phyloP scores from a whole-genome alignment of 2,329 filamentous ascomycete species.

The Phialophora tarda region DNA sequence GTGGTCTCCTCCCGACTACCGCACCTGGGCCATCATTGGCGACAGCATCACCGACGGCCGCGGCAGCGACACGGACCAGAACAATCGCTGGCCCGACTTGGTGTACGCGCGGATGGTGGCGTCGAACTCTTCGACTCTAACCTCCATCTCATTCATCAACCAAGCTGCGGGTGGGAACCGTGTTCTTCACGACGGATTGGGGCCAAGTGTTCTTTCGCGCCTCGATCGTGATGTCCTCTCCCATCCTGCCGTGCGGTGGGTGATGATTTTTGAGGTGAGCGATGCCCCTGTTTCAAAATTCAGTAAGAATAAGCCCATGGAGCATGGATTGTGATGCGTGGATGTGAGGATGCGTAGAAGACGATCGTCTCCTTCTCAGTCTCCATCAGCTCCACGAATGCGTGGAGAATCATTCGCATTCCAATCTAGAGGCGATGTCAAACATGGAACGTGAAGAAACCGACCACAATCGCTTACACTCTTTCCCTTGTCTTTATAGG shows the following conservation, averaged over 20 bases:
- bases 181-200: constrained; percentile 65
- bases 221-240: constrained; percentile 69
- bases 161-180: constrained; percentile 73
- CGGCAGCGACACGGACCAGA: constrained; percentile 63
- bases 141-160: constrained; percentile 64
- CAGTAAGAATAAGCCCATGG: not conserved
- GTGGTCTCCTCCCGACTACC: constrained; percentile 52
- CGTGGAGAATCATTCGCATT: no score
- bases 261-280: constrained; percentile 64
- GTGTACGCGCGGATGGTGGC: constrained; percentile 60
- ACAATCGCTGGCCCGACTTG: constrained; percentile 67
- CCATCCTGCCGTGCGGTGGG: constrained; percentile 63
- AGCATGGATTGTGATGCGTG: no score
- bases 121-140: constrained; percentile 43
- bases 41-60: constrained; percentile 71
- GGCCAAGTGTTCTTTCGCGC: constrained; percentile 65
- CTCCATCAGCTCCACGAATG: no score
- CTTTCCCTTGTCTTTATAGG: constrained; percentile 42
- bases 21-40: constrained; percentile 62
- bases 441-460: no score
- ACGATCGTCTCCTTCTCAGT: no score
- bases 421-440: no score
- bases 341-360: no score
- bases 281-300: not conserved
- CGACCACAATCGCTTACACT: not conserved